Evolutionary conservation across 1,284 basidiomycete genomes (phyloP), one percentile per base, ranked within the genome.

Genomic region (Wolfiporia cocos): DNA sequence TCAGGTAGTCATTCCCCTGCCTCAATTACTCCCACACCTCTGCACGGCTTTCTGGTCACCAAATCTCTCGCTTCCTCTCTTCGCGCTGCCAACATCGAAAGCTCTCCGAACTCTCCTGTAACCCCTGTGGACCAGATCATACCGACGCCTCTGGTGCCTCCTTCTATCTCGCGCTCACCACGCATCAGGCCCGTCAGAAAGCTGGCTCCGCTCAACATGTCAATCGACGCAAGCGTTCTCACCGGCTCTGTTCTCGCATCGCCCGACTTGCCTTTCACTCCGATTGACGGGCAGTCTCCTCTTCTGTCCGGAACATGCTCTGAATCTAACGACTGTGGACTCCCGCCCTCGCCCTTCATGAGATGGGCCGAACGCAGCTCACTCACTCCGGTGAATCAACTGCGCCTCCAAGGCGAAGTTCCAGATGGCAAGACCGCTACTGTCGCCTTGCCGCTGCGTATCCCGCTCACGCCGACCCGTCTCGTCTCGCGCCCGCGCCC

Each of bases 101-200:
- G 35, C 24, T 10, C 22, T 37, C 4, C n/a, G n/a, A 24, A 17
- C 6, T 45, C 33, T 11, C 58, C 59, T 7, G 48, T 58, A 22
- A 64, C 62, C 1, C 61, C 62, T 14, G 32, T 58, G 2, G 60
- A 61, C n/a, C 62, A 63, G 39, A 55, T 61, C 20, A 41, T 54
- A 11, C 51, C 54, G 28, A 58, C 56, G 2, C 58, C 56, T 14
- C 46, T 52, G 3, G 46, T 48, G 5, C 60, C 62, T 19, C 62
- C 61, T 1, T 17, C 21, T 12, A 11, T 39, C 15, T 4, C 9
- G 10, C 29, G 28, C 14, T 6, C 28, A n/a, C 30, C 5, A 11
- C 23, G n/a, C 28, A 14, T 22, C 17, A 39, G 17, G 6, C 38
- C 14, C 26, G 26, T 7, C 5, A 32, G 29, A 32, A 31, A 21